A percentile compares a stretch with the other conserved stretches of the same genome.
Conservation (phyloP, 2,329 filamentous ascomycete genomes). For the Botryotinia convoluta region DNA sequence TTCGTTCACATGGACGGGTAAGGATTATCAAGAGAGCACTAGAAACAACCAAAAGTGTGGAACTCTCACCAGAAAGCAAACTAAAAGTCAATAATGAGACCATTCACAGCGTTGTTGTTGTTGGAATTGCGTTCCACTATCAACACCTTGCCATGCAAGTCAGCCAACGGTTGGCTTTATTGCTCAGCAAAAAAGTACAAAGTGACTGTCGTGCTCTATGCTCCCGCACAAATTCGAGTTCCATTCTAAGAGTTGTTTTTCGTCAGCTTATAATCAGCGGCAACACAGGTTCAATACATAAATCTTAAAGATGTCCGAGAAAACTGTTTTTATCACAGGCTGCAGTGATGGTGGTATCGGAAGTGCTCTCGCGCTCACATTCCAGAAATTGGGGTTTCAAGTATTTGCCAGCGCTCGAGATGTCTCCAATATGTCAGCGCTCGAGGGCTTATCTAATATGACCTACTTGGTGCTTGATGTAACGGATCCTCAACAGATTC, state of each 20-base stretch:
- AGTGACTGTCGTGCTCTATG: neutral
- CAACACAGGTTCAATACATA: neutral
- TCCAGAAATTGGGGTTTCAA: constrained; percentile 38
- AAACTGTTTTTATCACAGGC: constrained; percentile 40
- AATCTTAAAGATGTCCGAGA: neutral
- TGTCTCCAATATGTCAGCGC: constrained; percentile 36
- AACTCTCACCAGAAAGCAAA: neutral
- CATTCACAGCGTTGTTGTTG: accelerated
- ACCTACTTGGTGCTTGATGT: constrained; percentile 43
- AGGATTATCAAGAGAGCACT: neutral
- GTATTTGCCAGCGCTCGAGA: constrained; percentile 43
- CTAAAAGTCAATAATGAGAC: neutral
- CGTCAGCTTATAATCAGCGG: neutral
- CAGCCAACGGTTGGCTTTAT: neutral
- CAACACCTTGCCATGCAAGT: neutral
- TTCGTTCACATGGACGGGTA: neutral
- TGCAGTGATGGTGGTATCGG: constrained; percentile 42
- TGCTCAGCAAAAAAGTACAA: neutral
- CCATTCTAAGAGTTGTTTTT: neutral
- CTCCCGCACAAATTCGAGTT: neutral
- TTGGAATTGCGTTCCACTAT: neutral
- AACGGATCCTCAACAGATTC: constrained; percentile 38
- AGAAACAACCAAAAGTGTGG: neutral
- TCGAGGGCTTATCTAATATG: constrained; percentile 29
- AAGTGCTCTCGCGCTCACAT: constrained; percentile 40